These are phyloP conservation scores for Tephrocybe sp. DNA, from an alignment of 768 basidiomycete genomes.

Conservation along the genomic window DNA sequence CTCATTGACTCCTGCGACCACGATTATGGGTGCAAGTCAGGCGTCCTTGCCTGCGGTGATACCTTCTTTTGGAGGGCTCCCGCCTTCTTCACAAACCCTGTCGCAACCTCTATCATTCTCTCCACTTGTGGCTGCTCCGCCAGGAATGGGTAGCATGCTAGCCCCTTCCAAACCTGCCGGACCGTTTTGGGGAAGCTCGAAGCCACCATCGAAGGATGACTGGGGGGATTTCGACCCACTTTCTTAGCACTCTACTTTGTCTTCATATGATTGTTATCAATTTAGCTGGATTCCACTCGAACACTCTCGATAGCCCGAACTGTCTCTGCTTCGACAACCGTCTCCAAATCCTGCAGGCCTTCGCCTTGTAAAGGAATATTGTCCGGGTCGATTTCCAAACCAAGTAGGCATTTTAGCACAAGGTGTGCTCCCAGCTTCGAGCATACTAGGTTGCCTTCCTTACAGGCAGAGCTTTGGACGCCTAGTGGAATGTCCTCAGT, in stretches of 20 bases:
- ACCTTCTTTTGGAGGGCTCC: slow-evolving; percentile 8
- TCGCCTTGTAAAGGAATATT: slow-evolving; percentile 33
- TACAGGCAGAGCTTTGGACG: slow-evolving; percentile 64
- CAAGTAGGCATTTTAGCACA: slow-evolving; percentile 62
- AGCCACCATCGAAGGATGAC: slow-evolving; percentile 59
- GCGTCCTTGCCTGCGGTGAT: slow-evolving; percentile 7
- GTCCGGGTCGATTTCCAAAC: slow-evolving; percentile 36
- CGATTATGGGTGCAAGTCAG: slow-evolving; percentile 9
- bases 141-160: slow-evolving; percentile 49
- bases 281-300: slow-evolving; percentile 38
- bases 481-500: slow-evolving; percentile 39
- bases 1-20: slow-evolving; percentile 18
- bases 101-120: slow-evolving; percentile 9
- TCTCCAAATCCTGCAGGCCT: slow-evolving; percentile 37
- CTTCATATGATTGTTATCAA: slow-evolving; percentile 8
- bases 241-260: slow-evolving; percentile 31
- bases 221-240: slow-evolving; percentile 87
- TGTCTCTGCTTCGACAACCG: slow-evolving; percentile 52
- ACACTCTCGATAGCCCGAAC: slow-evolving; percentile 47
- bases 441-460: slow-evolving; percentile 67
- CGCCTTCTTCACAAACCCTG: slow-evolving; percentile 5
- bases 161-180: slow-evolving; percentile 64
- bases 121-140: slow-evolving; percentile 22
- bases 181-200: slow-evolving; percentile 41
- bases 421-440: slow-evolving; percentile 77